Base-by-base conservation (phyloP, 129 eudicot genomes). In the Dittrichia graveolens region DNA sequence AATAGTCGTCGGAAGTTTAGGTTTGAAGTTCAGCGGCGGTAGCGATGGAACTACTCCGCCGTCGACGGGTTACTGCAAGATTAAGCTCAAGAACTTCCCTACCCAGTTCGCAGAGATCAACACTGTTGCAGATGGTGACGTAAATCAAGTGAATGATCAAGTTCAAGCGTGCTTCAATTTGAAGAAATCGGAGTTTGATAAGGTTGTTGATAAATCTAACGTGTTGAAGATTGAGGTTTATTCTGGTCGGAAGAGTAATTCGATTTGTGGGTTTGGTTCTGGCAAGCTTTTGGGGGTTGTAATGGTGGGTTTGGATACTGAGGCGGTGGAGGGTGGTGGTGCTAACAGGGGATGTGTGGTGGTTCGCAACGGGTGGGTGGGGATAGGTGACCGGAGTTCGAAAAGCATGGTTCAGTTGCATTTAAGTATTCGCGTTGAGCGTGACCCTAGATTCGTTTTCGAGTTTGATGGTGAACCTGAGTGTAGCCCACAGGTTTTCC, bases 401-500 rank as follows among this genome's bases (percentile, higher is more conserved):
- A 75, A 58, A 42, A 66, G 40, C 15, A 1, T 50, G 61, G 35
- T 76, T 18, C 69, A 83, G 64, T n/a, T 87, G 76, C 85, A 80
- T 75, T 67, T 85, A 79, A 87, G 79, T 71, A 88, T 89, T 37
- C 78, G 82, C 79, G 97, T 80, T 5, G 96, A 94, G 34, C 86
- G 85, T 49, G 96, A 94, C 75, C 97, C 99, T 73, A 86, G 97
- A 74, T 94, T 94, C 39, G 94, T 94, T 3, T 94, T 94, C 18
- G 85, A 81, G 86, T 94, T 94, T 46, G 99, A 86, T 61, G 97
- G 96, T 12, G 92, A 90, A 52, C 97, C 99, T 1, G 97, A 90
- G 84, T 90, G 99, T 72, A 90, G 97, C 61, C 99, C 99, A 1
- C 99, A 90, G 40, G 96, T 94, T 41, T 90, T 90, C 58, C 99